Conservation (phyloP, 768 basidiomycete genomes). For the Termitomyces heimii region DNA sequence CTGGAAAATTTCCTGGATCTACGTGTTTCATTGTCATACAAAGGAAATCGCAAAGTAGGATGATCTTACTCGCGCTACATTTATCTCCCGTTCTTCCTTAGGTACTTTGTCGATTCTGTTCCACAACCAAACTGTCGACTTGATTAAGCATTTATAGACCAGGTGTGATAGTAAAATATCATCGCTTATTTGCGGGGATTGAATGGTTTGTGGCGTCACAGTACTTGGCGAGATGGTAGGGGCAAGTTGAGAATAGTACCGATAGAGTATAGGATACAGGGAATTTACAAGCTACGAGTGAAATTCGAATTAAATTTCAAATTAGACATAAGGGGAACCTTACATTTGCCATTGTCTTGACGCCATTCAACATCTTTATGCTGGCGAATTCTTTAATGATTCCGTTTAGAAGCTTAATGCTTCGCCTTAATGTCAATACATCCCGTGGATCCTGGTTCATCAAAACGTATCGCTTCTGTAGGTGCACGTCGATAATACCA, state of each 20-base stretch:
- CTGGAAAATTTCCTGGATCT: conserved; percentile 63
- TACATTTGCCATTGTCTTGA: conserved; percentile 63
- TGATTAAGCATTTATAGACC: conserved; percentile 69
- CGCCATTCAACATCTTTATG: conserved; percentile 64
- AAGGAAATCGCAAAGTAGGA: neutral
- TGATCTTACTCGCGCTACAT: conserved; percentile 48
- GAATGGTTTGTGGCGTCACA: conserved; percentile 39
- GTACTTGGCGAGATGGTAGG: conserved; percentile 29
- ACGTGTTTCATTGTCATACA: neutral
- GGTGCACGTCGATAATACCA: conserved; percentile 43
- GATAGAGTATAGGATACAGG: conserved; percentile 48
- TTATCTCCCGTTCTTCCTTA: conserved; percentile 35
- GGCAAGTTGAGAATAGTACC: conserved; percentile 56
- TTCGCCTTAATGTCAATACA: conserved; percentile 49
- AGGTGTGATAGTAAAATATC: conserved; percentile 56
- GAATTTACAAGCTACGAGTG: conserved; percentile 39
- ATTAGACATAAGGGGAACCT: conserved; percentile 7
- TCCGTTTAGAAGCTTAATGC: conserved; percentile 57
- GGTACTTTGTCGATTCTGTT: conserved; percentile 36
- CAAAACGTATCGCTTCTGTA: conserved; percentile 44
- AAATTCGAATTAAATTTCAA: neutral
- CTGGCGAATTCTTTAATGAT: conserved; percentile 66
- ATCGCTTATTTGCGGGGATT: conserved; percentile 26
- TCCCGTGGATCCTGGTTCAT: conserved; percentile 35
- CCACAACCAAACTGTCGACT: conserved; percentile 73